phyloP scores from a whole-genome alignment of 164 flowering plant genomes.

The Nelumbo lutea region DNA sequence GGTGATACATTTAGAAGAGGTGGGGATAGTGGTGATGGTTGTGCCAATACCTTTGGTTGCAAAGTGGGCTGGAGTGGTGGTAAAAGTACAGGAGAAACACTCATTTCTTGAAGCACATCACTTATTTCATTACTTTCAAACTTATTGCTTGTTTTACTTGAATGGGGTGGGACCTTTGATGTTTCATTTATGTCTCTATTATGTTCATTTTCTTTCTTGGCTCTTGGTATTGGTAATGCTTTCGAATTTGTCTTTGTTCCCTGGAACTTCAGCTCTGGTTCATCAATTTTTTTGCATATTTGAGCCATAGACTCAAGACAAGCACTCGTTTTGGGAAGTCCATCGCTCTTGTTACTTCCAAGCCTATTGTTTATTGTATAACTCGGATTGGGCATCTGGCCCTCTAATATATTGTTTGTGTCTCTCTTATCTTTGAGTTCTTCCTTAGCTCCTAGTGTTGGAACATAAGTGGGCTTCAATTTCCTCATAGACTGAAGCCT shows the following conservation, averaged over 20 bases:
- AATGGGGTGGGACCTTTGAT: too few relatives aligned
- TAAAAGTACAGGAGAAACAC: background rate
- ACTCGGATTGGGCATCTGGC: background rate
- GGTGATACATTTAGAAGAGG: constrained; percentile 3
- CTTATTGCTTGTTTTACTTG: too few relatives aligned
- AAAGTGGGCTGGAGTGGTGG: background rate
- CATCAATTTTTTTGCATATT: too few relatives aligned
- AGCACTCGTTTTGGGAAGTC: too few relatives aligned
- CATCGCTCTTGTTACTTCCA: background rate
- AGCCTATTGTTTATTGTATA: background rate
- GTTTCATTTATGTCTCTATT: too few relatives aligned
- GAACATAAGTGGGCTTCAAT: constrained; percentile 45
- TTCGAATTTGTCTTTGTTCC: too few relatives aligned
- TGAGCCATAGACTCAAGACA: too few relatives aligned
- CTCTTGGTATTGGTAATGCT: too few relatives aligned
- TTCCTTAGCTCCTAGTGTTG: constrained; percentile 32
- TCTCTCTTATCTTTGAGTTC: constrained; percentile 7
- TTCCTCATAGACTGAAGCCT: constrained; percentile 42
- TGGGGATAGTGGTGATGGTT: constrained; percentile 3
- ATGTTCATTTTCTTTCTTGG: too few relatives aligned
- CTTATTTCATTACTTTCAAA: background rate
- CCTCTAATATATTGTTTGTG: background rate
- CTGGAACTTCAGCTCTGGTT: too few relatives aligned
- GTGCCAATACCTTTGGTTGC: background rate
- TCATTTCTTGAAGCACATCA: background rate